Conservation (phyloP, 805 yeast genomes). For the Hanseniaspora taiwanica region DNA sequence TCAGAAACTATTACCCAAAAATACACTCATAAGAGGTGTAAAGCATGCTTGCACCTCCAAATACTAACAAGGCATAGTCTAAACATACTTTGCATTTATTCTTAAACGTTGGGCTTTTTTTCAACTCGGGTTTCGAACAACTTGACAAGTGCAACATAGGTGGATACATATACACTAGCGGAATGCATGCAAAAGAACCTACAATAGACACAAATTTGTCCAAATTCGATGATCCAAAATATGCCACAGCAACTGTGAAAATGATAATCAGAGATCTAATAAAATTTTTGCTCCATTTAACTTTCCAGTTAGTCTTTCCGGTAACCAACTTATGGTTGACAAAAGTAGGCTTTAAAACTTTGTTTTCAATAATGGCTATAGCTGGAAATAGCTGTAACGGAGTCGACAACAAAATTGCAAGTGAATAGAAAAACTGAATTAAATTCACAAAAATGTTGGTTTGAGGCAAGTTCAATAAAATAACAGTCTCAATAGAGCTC, state of each 20-base stretch:
- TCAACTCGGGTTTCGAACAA: slow-evolving; percentile 25
- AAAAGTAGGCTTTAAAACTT: slow-evolving; percentile 29
- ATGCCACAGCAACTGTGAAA: slow-evolving; percentile 43
- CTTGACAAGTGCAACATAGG: slow-evolving; percentile 58
- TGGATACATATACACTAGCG: slow-evolving; percentile 76
- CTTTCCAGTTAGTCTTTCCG: slow-evolving; percentile 39
- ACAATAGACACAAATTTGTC: slow-evolving; percentile 69
- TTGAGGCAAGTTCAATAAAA: slow-evolving; percentile 62
- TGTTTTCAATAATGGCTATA: slow-evolving; percentile 55
- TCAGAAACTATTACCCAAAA: slow-evolving; percentile 10
- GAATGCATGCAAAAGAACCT: slow-evolving; percentile 78
- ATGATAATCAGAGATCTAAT: slow-evolving; percentile 43
- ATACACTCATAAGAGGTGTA: slow-evolving; percentile 57
- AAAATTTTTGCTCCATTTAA: slow-evolving; percentile 57
- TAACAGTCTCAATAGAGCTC: slow-evolving; percentile 46
- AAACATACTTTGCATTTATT: slow-evolving; percentile 26
- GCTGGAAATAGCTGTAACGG: slow-evolving; percentile 79
- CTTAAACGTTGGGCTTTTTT: slow-evolving; percentile 8
- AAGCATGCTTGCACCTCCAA: slow-evolving; percentile 50
- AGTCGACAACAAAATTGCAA: slow-evolving; percentile 64
- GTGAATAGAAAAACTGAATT: slow-evolving; percentile 58
- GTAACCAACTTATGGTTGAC: slow-evolving; percentile 24
- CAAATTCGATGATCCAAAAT: slow-evolving; percentile 52
- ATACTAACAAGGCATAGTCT: slow-evolving; percentile 35
- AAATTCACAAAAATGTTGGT: slow-evolving; percentile 43